Percentiles rank a stretch among this genome's conserved stretches.
Conservation (phyloP, 495 filamentous ascomycete species). For the Talaromyces proteolyticus region DNA sequence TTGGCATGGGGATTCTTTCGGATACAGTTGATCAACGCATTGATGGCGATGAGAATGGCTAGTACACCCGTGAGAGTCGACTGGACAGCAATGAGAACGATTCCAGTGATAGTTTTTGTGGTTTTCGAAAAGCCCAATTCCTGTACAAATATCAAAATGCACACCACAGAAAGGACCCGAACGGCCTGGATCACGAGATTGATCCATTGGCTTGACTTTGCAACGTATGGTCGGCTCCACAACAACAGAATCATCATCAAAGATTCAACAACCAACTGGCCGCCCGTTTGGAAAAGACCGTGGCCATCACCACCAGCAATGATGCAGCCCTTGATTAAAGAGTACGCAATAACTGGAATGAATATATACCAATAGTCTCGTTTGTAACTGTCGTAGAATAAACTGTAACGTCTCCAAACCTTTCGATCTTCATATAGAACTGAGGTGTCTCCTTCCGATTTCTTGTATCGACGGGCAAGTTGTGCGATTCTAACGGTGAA, state of each 20-base stretch:
- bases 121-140: constrained; percentile 86
- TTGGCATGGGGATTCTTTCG: constrained; percentile 85
- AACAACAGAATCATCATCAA: constrained; percentile 64
- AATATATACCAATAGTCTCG: constrained; percentile 96
- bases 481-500: constrained; percentile 80
- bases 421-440: constrained; percentile 82
- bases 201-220: constrained; percentile 82
- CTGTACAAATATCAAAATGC: constrained; percentile 90
- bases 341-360: constrained; percentile 84
- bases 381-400: constrained; percentile 96
- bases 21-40: constrained; percentile 76
- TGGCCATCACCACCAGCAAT: constrained; percentile 85
- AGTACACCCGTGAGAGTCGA: constrained; percentile 75
- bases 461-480: constrained; percentile 68
- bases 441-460: constrained; percentile 64
- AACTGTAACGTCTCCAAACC: constrained; percentile 89
- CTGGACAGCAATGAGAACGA: constrained; percentile 86
- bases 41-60: constrained; percentile 85
- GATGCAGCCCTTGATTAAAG: constrained; percentile 83
- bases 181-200: constrained; percentile 91
- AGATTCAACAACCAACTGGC: constrained; percentile 75
- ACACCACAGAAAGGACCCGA: constrained; percentile 84
- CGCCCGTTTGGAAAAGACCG: constrained; percentile 72
- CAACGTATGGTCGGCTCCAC: constrained; percentile 82
- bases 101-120: constrained; percentile 90